phyloP scores from a whole-genome alignment of 106 monocot genomes.

The Vanilla planifolia region DNA sequence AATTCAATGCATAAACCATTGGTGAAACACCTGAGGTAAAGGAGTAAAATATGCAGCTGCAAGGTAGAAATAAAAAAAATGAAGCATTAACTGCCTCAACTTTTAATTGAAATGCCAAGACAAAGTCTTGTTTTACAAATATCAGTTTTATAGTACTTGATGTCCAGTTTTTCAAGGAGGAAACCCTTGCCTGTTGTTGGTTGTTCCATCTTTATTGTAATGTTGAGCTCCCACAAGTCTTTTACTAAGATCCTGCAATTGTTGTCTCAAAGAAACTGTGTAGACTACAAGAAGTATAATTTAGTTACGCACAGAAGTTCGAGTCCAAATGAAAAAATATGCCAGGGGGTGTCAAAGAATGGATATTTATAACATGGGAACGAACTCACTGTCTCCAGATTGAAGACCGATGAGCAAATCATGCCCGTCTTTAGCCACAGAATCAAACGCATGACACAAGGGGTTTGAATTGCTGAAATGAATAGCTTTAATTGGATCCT shows the following conservation, averaged over 20 bases:
- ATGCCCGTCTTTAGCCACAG: constrained; percentile 91
- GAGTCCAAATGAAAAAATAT: neutral
- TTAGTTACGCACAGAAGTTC: neutral
- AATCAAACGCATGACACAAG: constrained; percentile 80
- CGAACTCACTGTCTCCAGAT: constrained; percentile 82
- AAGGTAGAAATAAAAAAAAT: too few relatives aligned
- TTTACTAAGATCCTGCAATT: constrained; percentile 88
- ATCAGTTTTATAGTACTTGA: neutral
- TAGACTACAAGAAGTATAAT: constrained; percentile 45
- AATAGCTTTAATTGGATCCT: constrained; percentile 94
- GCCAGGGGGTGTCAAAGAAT: neutral
- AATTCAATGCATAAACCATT: too few relatives aligned
- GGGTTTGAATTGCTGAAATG: constrained; percentile 83
- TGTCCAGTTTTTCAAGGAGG: neutral
- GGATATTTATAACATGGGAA: neutral
- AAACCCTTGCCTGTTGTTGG: constrained; percentile 61
- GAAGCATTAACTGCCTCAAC: too few relatives aligned
- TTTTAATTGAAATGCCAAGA: too few relatives aligned
- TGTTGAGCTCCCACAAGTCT: constrained; percentile 89
- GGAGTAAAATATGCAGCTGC: too few relatives aligned
- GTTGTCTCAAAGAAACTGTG: constrained; percentile 87
- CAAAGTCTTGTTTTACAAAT: too few relatives aligned
- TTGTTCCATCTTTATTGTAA: constrained; percentile 82
- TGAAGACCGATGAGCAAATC: constrained; percentile 90
- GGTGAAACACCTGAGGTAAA: too few relatives aligned